Evolutionary conservation across 129 eudicot species (phyloP).

Genomic region (Flaveria linearis): DNA sequence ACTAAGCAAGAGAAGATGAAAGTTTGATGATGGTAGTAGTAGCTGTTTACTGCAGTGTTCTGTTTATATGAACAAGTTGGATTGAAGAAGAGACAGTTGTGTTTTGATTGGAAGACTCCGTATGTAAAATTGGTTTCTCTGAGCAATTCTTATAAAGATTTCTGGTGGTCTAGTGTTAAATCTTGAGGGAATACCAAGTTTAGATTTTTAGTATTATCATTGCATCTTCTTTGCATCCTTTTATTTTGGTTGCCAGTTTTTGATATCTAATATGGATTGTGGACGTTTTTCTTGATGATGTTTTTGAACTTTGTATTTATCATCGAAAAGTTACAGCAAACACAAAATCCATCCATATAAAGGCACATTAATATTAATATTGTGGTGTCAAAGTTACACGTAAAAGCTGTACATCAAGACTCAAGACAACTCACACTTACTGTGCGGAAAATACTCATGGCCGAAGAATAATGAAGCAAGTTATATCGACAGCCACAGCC

Average conservation of each 20-base stretch:
- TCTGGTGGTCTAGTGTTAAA: conserved; percentile 22
- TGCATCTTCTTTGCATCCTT: not conserved
- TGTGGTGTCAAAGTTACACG: too few species aligned
- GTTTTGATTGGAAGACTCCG: conserved; percentile 32
- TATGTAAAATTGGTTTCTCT: conserved; percentile 33
- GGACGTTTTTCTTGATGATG: not conserved
- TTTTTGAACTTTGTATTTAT: not conserved
- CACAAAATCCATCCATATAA: too few species aligned
- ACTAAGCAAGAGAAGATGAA: conserved; percentile 43
- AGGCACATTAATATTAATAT: too few species aligned
- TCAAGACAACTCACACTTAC: not conserved
- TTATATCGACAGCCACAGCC: conserved; percentile 51
- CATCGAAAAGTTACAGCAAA: too few species aligned
- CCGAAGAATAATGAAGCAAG: conserved; percentile 50
- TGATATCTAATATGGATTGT: too few species aligned
- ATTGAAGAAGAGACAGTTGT: conserved; percentile 19
- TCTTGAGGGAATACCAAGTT: conserved; percentile 27
- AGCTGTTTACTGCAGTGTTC: conserved; percentile 27
- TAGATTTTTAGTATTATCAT: conserved; percentile 17
- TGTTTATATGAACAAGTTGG: conserved; percentile 38
- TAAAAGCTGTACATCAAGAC: not conserved
- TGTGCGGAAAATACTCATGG: conserved; percentile 38
- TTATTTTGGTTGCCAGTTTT: not conserved
- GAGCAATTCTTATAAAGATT: conserved; percentile 26
- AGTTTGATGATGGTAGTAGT: conserved; percentile 28